Evolutionary conservation across 768 basidiomycete species (phyloP), one percentile per base, ranked within the genome.

Genomic region (Ramaria sp.): DNA sequence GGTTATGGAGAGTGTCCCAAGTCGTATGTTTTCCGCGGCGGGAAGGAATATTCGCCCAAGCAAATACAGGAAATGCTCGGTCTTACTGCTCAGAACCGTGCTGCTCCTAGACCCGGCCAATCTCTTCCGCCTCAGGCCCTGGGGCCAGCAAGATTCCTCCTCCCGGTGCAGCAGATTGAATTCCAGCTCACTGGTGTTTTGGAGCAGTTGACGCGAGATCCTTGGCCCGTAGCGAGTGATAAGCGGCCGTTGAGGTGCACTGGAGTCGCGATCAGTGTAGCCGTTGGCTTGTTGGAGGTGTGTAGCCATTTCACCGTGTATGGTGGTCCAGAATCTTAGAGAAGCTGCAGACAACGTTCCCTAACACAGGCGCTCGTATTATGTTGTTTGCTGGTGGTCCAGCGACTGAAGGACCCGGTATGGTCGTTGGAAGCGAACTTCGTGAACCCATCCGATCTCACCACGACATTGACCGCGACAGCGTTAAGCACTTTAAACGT

Each of bases 61-160:
- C 92, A 96, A 60, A 97, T 98, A 60, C 89, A 92, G 68, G 95
- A 98, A 62, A 98, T 99, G 94, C 86, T 98, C 39, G 90, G 88
- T 24, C 78, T 97, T 42, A 82, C 78, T 63, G 76, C 85, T 2
- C 82, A 82, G 59, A 78, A 81, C 59, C 85, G 88, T 22, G 88
- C 87, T 18, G 88, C 88, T 2, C 89, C 89, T 49, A 87, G 88
- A 38, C 86, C 88, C 5, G 90, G 88, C 1, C 88, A 90, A 59
- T 83, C 87, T 6, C 75, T 85, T 69, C 85, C 86, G 4, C 81
- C 81, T 48, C 83, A 88, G 59, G 76, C 86, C 37, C 84, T 85
- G 59, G 90, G 91, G 15, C 88, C 93, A 0, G 78, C 89, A 16
- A 81, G 93, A 9, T 99, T 99, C 79, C 72, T 99, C 37, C 77